Base-by-base conservation (phyloP, 495 filamentous ascomycete species). In the Apiosordaria backusii region DNA sequence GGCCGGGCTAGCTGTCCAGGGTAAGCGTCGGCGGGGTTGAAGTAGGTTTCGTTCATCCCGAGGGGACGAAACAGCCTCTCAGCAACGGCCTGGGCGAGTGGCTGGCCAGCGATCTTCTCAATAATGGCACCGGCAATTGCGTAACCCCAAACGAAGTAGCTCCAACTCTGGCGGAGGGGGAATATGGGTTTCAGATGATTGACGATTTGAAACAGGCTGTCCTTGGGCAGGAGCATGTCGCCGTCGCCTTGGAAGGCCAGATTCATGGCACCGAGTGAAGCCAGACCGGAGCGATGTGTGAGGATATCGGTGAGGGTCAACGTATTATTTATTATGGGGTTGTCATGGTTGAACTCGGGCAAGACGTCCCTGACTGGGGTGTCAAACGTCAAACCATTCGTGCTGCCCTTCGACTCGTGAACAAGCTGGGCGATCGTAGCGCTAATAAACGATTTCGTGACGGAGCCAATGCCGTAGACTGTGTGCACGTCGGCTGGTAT, bases 71-170 rank as follows among this genome's bases (percentile, higher is more conserved):
- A 25, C 7, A 77, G 58, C 13, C 55, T 35, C 0, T 65, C 50
- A 15, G 23, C 25, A 4, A 75, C 22, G 16, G 66, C 60, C 4
- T 71, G 27, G 16, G 52, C 26, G 50, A 62, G 72, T 3, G 65
- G 24, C 22, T 45, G 27, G 4, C 66, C 65, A 5, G 69, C 64
- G 13, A 70, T 15, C 23, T 66, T 67, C 53, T 75, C 71, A 21
- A 74, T 67, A 7, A 76, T 61, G 3, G 61, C 24, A 40, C 68
- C 74, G 0, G 69, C 69, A 24, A 76, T 27, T 40, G 64, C 67
- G 24, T 75, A 76, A 50, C 64, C 60, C 45, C 64, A 66, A 58
- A 71, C 72, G 55, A 72, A 74, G 67, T 77, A 76, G 27, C 50
- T 50, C 50, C 60, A 77, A 22, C 71, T 55, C 3, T 4, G 24